Conservation (phyloP, 139 green algal genomes). For the Dunaliella sp. region DNA sequence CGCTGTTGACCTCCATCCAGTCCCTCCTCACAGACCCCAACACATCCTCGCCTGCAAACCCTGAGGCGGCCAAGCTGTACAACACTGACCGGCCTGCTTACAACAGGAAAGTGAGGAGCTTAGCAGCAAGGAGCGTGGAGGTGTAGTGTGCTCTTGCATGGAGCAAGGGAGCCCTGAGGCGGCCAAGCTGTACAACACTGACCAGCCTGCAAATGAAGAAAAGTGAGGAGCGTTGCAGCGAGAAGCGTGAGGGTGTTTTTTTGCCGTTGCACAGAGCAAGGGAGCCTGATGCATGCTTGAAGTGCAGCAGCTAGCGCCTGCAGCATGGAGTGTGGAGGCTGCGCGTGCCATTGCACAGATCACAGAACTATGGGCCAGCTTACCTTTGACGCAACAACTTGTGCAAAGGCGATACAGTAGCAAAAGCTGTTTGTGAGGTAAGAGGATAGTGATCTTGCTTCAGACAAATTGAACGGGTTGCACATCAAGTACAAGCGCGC, state of each 20-base stretch:
- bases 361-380: no score
- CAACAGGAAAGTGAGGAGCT: slow-evolving; percentile 66
- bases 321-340: neutral
- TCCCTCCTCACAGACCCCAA: slow-evolving; percentile 93
- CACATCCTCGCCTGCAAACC: slow-evolving; percentile 81
- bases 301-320: neutral
- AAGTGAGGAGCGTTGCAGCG: neutral
- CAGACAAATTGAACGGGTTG: no score
- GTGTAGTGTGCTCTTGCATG: slow-evolving; percentile 28
- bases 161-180: slow-evolving; percentile 95
- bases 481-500: no score
- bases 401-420: no score
- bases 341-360: no score
- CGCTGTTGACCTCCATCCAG: slow-evolving; percentile 87
- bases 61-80: slow-evolving; percentile 82
- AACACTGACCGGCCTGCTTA: slow-evolving; percentile 65
- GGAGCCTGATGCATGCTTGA: neutral
- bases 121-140: slow-evolving; percentile 56
- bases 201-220: slow-evolving; percentile 38
- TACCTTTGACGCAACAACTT: no score
- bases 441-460: no score
- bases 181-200: slow-evolving; percentile 67
- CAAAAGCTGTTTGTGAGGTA: no score
- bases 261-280: neutral
- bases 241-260: neutral